These are phyloP conservation scores for Odonthalia washingtoniensis DNA, from an alignment of 31 red algal species.

Conservation along the genomic window DNA sequence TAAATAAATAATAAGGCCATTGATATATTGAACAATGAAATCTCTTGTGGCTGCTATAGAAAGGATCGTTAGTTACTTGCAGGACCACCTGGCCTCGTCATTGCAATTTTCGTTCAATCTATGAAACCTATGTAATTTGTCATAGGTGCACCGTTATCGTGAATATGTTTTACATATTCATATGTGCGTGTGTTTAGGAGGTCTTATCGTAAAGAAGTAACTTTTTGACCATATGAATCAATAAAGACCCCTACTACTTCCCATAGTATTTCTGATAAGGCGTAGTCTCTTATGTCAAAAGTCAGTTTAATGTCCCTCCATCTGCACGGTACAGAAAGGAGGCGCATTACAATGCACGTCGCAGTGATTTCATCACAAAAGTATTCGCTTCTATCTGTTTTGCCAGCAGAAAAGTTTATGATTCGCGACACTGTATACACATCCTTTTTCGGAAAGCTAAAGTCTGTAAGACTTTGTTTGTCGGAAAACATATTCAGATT, in stretches of 20 bases:
- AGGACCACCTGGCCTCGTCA: not conserved
- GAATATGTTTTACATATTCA: not conserved
- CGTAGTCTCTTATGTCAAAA: not conserved
- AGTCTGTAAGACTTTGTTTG: too few species aligned
- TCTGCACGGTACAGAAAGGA: not conserved
- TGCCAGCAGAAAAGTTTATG: too few species aligned
- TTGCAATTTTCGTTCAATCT: conserved; percentile 23
- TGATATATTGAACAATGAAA: conserved; percentile 23
- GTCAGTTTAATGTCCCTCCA: not conserved
- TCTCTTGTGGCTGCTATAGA: not conserved
- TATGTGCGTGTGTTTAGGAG: not conserved
- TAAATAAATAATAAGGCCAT: not conserved
- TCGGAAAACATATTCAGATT: too few species aligned
- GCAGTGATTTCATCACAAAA: too few species aligned
- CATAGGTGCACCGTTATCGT: not conserved
- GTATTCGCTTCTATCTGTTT: too few species aligned
- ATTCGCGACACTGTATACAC: too few species aligned
- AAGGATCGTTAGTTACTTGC: not conserved
- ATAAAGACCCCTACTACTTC: not conserved
- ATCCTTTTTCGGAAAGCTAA: too few species aligned
- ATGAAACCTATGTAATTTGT: not conserved
- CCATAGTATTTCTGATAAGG: conserved; percentile 16
- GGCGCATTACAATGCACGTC: too few species aligned
- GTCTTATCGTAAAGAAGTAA: not conserved
- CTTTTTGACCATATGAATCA: not conserved